phyloP scores from a whole-genome alignment of 176 grass and related monocot genomes.

The Carex myosuroides region DNA sequence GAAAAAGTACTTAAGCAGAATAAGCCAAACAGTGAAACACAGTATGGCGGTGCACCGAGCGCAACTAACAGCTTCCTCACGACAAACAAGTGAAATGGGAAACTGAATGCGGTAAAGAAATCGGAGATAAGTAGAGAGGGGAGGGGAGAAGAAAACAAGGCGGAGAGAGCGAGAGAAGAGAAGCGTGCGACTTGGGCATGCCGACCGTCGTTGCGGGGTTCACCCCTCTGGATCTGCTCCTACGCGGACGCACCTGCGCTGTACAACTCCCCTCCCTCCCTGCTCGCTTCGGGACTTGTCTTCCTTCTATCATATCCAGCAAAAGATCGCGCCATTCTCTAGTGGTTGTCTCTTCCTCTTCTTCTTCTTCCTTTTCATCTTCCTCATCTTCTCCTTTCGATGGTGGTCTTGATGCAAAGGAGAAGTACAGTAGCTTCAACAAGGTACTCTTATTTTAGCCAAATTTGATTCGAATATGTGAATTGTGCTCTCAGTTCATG shows the following conservation, averaged over 20 bases:
- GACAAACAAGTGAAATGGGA: background rate
- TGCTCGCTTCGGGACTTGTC: background rate
- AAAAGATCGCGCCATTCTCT: conserved; percentile 7
- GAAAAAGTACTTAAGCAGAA: background rate
- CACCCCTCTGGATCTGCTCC: conserved; percentile 25
- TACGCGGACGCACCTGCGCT: background rate
- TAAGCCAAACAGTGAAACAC: background rate
- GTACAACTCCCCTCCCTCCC: background rate
- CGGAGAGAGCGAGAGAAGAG: background rate
- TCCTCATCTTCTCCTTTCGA: conserved; percentile 52
- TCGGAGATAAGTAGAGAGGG: background rate
- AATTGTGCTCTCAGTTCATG: background rate
- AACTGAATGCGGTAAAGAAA: background rate
- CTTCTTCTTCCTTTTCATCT: conserved; percentile 53
- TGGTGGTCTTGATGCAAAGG: conserved; percentile 54
- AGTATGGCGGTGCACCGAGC: background rate
- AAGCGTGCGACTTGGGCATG: conserved; percentile 19
- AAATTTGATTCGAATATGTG: background rate
- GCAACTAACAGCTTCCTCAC: background rate
- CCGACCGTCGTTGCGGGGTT: conserved; percentile 16
- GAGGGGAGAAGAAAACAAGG: background rate
- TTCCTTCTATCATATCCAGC: background rate
- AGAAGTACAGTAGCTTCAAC: conserved; percentile 21
- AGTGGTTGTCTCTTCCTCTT: conserved; percentile 30
- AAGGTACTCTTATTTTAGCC: conserved; percentile 30